Evolutionary conservation across 2,329 filamentous ascomycete genomes (phyloP).

Genomic region (Fusarium sp.): DNA sequence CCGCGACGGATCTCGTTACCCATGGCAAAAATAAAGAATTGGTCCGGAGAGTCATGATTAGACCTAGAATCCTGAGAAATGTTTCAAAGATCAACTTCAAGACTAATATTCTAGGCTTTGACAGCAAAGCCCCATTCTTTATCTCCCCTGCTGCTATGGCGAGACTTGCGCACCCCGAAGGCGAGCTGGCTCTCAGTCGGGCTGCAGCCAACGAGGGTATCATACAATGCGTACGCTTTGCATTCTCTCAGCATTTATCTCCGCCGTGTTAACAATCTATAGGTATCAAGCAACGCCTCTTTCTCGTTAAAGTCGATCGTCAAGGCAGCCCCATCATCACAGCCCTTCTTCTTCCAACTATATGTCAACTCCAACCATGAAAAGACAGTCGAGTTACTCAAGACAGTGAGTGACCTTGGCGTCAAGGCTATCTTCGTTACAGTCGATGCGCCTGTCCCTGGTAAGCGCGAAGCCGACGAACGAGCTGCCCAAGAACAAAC

Average conservation of each 20-base stretch:
- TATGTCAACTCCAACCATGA: constrained; percentile 67
- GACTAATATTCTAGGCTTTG: constrained; percentile 68
- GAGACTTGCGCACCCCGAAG: constrained; percentile 73
- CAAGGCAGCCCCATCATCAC: constrained; percentile 27
- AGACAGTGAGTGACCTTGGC: constrained; percentile 57
- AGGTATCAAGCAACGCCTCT: constrained; percentile 48
- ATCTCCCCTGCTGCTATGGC: constrained; percentile 76
- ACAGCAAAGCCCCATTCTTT: constrained; percentile 71
- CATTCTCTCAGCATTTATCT: fast-evolving
- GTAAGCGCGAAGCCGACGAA: constrained; percentile 71
- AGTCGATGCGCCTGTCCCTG: constrained; percentile 69
- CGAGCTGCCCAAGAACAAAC: constrained; percentile 64
- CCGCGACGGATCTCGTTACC: constrained; percentile 72
- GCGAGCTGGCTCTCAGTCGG: constrained; percentile 61
- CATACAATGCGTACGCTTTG: constrained; percentile 44
- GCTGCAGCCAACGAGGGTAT: constrained; percentile 46
- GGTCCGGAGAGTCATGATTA: constrained; percentile 70
- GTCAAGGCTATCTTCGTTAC: constrained; percentile 67
- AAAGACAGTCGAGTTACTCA: constrained; percentile 64
- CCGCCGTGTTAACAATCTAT: fast-evolving
- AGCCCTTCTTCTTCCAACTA: constrained; percentile 58
- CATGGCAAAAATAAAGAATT: constrained; percentile 68
- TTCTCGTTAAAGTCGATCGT: constrained; percentile 46
- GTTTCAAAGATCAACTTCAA: constrained; percentile 66
- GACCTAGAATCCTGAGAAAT: constrained; percentile 70